Evolutionary conservation across 225 moss, liverwort and hornwort species (phyloP), one percentile per base, ranked within the genome.

Genomic region (Marchantia paleacea): DNA sequence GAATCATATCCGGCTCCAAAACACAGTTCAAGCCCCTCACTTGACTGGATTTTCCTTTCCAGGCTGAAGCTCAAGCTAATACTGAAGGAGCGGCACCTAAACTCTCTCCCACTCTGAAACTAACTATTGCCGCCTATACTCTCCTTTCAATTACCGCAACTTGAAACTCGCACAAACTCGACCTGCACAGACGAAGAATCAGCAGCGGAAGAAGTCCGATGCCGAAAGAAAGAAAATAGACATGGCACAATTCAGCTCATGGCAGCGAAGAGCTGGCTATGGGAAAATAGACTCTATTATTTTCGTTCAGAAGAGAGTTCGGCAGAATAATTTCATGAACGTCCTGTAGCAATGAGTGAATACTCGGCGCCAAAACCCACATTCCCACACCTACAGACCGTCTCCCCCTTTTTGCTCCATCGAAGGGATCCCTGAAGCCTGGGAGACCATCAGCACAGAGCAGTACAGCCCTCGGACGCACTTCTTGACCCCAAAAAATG

Each of bases 331-430:
- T 74, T 54, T 55, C 3, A 29, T 20, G 24, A 15, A 74, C 12
- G 26, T 72, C 54, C 74, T 54, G 74, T 55, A 29, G 54, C 53
- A 15, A 74, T 15, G n/a, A 57, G 57, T 57, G 57, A 54, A 0
- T 74, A 55, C 54, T 54, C 74, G 54, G 74, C 54, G 74, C 54
- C 54, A 52, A 74, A 53, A 55, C 54, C 54, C 74, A 55, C 74
- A 74, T 74, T 74, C 74, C 53, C 54, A 74, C 28, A 26, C 26
- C 14, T 28, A 28, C 54, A 55, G n/a, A 74, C 54, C 13, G 28
- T 52, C 25, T 14, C 25, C 22, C 74, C 9, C 73, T 52, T 15
- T 52, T 22, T 26, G 74, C 74, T 55, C 12, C 74, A 74, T 55
- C 74, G 2, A 52, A 25, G 12, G 74, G 74, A 52, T 55, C 52